Evolutionary conservation across 306 rosid genomes (phyloP), one percentile per base, ranked within the genome.

Genomic region (Castanea sativa): DNA sequence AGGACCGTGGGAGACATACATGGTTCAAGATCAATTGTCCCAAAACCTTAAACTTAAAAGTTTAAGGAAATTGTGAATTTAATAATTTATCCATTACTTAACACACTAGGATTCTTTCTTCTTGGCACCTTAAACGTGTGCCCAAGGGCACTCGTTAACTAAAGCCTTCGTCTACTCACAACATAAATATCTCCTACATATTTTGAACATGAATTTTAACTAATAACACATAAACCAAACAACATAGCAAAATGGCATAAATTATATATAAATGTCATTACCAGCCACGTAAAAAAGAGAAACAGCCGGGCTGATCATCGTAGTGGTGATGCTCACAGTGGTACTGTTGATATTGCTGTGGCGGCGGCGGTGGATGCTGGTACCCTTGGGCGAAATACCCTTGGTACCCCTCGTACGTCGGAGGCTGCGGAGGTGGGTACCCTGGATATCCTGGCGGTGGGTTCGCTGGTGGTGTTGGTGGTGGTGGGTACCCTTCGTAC

Each of bases 221-320:
- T 41, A 41, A 49, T 13, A 49, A 49, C 53, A 49, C 16, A 49
- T 2, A 49, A 10, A 49, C 18, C 12, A 33, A 21, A 3, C 27
- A 10, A 2, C 20, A 11, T 4, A 27, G 65, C 53, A 11, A 16
- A 9, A 53, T 11, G 38, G 53, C 29, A 4, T 23, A 52, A 63
- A 7, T 38, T 38, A 38, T 7, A 55, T 29, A 55, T 4, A 1
- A 57, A 6, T 25, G 30, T 33, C 32, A 87, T 15, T 83, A 92
- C 96, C 98, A 94, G 90, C 96, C 97, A 25, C 73, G 86, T 8
- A 94, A 80, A 81, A 92, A 86, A 0, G 96, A 87, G 69, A 73
- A 0, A 23, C 81, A 86, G 49, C 88, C 92, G 58, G 83, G 19
- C 76, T 81, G 18, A 27, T 33, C 81, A 1, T 84, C 85, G 51